Conservation (phyloP, 1,284 basidiomycete species). For the Takashimella koratensis region DNA sequence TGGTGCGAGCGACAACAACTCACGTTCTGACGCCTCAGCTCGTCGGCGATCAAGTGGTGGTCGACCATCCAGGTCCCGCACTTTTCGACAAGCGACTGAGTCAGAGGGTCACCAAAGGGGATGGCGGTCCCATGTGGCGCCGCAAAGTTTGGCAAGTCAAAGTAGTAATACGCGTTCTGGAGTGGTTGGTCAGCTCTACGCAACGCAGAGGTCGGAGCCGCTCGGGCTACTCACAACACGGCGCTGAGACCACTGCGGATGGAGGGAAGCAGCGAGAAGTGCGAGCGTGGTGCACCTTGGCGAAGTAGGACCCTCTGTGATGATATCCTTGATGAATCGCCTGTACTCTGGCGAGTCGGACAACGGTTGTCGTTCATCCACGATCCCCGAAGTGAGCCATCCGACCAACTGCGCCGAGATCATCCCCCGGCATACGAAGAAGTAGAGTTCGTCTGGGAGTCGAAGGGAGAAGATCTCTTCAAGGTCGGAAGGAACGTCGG, state of each 20-base stretch:
- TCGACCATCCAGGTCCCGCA: slow-evolving; percentile 91
- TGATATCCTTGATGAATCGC: slow-evolving; percentile 89
- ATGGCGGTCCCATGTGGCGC: slow-evolving; percentile 49
- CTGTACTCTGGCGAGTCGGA: slow-evolving; percentile 93
- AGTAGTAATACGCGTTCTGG: slow-evolving; percentile 52
- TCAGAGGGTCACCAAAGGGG: slow-evolving; percentile 70
- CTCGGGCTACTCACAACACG: slow-evolving; percentile 58
- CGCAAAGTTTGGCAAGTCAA: slow-evolving; percentile 37
- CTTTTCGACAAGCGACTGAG: slow-evolving; percentile 79
- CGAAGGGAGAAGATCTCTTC: slow-evolving; percentile 94
- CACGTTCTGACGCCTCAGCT: slow-evolving; percentile 91
- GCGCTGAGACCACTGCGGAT: slow-evolving; percentile 69
- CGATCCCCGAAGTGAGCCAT: slow-evolving; percentile 77
- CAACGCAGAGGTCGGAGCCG: neutral
- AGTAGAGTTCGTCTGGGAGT: slow-evolving; percentile 94
- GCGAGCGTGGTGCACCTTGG: slow-evolving; percentile 88
- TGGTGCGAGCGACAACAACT: slow-evolving; percentile 46
- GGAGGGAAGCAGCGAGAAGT: slow-evolving; percentile 69
- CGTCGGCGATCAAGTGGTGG: slow-evolving; percentile 83
- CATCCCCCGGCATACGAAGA: slow-evolving; percentile 89
- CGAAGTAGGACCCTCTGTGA: slow-evolving; percentile 86
- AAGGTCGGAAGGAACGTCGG: slow-evolving; percentile 85
- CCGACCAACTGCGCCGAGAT: slow-evolving; percentile 81
- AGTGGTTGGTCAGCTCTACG: slow-evolving; percentile 5
- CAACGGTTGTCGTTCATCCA: slow-evolving; percentile 83